Conservation (phyloP, 2,329 filamentous ascomycete species). For the Fusarium goolgardi region DNA sequence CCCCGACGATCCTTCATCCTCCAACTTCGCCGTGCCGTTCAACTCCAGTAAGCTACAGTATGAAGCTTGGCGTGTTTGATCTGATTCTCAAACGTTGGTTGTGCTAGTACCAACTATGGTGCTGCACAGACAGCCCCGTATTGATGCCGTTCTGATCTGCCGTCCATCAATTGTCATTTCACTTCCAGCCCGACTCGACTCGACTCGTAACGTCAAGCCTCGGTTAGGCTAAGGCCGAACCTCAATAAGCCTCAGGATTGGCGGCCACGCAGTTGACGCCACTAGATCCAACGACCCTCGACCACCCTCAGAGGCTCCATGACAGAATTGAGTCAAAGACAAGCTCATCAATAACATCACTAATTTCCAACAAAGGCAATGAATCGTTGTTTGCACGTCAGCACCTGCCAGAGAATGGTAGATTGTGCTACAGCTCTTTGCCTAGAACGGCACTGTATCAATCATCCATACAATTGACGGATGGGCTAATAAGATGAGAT, state of each 20-base stretch:
- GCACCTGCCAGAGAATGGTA: conserved; percentile 7
- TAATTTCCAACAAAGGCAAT: conserved; percentile 18
- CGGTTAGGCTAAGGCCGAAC: conserved; percentile 24
- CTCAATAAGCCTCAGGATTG: conserved; percentile 28
- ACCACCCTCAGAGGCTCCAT: conserved; percentile 3
- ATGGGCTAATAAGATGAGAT: conserved; percentile 27
- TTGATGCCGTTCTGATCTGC: conserved; percentile 18
- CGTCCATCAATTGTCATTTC: conserved; percentile 12
- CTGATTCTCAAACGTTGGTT: conserved; percentile 9
- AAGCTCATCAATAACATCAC: conserved; percentile 29
- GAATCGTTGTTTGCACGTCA: conserved; percentile 14
- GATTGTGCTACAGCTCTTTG: conserved; percentile 30
- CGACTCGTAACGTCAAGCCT: conserved; percentile 17
- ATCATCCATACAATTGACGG: conserved; percentile 28
- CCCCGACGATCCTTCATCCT: conserved; percentile 30
- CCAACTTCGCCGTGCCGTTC: conserved; percentile 1
- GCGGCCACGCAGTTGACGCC: conserved; percentile 34
- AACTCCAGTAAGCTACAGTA: conserved; percentile 1
- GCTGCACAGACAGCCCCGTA: background rate
- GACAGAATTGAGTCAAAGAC: conserved; percentile 10
- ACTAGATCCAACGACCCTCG: conserved; percentile 30
- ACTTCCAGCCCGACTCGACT: background rate
- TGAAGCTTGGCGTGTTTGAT: conserved; percentile 11
- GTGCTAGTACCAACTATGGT: background rate
- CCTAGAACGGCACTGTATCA: conserved; percentile 19